phyloP scores from a whole-genome alignment of 2,329 filamentous ascomycete genomes.

The Penicillium janthinellum region DNA sequence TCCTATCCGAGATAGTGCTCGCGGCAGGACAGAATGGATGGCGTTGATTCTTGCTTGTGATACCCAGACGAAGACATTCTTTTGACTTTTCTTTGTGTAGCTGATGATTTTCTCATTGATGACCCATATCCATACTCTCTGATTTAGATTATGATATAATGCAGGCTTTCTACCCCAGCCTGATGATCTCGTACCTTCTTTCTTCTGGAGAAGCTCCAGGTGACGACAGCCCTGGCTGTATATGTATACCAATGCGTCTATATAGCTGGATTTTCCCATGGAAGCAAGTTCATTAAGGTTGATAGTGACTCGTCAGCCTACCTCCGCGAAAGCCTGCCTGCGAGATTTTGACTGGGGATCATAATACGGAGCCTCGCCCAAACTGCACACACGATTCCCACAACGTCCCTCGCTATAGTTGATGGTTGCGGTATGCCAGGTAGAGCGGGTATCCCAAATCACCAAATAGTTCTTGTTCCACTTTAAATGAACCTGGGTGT shows the following conservation, averaged over 20 bases:
- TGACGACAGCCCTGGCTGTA: no score
- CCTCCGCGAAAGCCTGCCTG: neutral
- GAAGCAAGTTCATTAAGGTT: no score
- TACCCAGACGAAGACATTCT: constrained; percentile 1
- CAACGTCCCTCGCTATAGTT: neutral
- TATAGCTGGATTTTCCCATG: no score
- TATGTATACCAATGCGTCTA: no score
- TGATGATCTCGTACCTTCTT: neutral
- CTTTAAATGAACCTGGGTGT: neutral
- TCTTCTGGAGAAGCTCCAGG: neutral
- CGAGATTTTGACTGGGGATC: neutral
- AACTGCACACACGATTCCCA: neutral
- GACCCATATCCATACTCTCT: neutral
- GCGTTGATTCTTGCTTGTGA: neutral
- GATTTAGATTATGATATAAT: neutral
- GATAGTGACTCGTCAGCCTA: neutral
- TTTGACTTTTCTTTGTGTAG: neutral
- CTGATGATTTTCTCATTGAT: neutral
- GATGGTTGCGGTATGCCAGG: neutral
- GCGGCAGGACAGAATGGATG: neutral
- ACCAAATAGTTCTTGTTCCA: neutral
- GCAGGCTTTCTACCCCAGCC: neutral
- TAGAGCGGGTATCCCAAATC: neutral
- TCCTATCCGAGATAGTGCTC: neutral
- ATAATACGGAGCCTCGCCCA: neutral